Evolutionary conservation across 2,329 filamentous ascomycete genomes (phyloP), one percentile per base, ranked within the genome.

Genomic region (Stachybotrys elegans): DNA sequence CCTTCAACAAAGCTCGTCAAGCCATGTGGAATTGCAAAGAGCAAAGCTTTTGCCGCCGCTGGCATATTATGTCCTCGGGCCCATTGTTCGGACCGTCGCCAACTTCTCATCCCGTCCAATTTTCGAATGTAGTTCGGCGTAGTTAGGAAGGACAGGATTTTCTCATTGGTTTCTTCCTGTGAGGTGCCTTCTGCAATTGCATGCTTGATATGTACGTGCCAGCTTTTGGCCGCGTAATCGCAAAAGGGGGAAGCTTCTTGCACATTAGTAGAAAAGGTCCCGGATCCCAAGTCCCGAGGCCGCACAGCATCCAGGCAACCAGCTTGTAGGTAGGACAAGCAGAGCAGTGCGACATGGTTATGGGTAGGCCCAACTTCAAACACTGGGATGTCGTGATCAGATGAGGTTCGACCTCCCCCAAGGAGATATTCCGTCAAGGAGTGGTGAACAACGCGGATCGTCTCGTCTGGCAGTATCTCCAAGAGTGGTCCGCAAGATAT

Each of bases 361-460:
- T 39, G 36, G 5, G 14, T 16, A 8, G 19, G 36, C 6, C 36
- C 36, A 11, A 16, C 4, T 4, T 39, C 21, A 22, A 39, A 39
- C 7, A 23, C 19, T 7, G 20, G 36, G 21, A 39, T 11, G 13
- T 22, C 17, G 16, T 22, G 4, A 16, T 21, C 20, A 16, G 6
- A 19, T 12, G 36, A 22, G 12, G 17, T 13, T 13, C 36, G 13
- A 20, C 4, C 21, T 22, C 13, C 8, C n/a, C 36, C 36, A 5
- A 39, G 22, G 7, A 73, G 58, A 51, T 65, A 73, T 46, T 74
- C 70, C 1, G 70, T 73, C 20, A 75, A 61, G 2, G 69, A 72
- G 43, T 73, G 69, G 44, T 75, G 70, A 5, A 73, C 60, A 14
- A 73, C 60, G 22, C 58, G 59, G 21, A 73, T 54, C 0, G 65